A percentile compares a stretch with the other conserved stretches of the same genome.
Conservation (phyloP, 805 yeast species). For the Vanderwaltozyma yarrowii region DNA sequence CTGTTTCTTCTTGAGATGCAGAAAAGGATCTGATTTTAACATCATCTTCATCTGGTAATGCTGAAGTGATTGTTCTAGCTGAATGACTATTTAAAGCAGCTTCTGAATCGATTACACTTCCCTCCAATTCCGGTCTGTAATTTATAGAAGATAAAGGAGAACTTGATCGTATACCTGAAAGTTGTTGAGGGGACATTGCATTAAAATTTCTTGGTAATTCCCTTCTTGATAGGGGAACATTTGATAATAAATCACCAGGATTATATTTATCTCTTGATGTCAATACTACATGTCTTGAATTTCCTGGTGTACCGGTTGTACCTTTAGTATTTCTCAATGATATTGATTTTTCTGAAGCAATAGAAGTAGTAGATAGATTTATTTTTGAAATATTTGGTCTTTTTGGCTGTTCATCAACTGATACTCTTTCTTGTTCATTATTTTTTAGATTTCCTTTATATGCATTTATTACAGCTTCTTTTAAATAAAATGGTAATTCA, state of each 20-base stretch:
- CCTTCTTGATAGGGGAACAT: conserved; percentile 56
- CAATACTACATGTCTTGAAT: conserved; percentile 41
- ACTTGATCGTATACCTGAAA: too few species aligned
- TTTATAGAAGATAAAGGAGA: neutral
- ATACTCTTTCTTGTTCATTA: neutral
- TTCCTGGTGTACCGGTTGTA: neutral
- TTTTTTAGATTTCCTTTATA: neutral
- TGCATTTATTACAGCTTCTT: conserved; percentile 33
- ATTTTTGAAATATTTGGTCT: neutral
- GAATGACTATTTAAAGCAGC: neutral
- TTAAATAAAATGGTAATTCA: conserved; percentile 55
- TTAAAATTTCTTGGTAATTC: conserved; percentile 4
- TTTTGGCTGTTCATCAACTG: neutral
- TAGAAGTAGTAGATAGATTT: neutral
- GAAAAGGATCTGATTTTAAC: conserved; percentile 28
- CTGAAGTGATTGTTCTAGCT: neutral
- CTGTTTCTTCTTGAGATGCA: conserved; percentile 59
- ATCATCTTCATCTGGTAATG: neutral
- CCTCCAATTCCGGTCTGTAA: too few species aligned
- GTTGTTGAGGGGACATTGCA: too few species aligned
- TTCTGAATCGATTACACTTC: neutral
- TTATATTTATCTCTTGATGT: conserved; percentile 49
- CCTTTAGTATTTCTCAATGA: neutral
- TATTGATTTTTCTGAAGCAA: neutral
- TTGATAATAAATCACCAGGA: conserved; percentile 80